These are phyloP conservation scores for Fistulina hepatica DNA, from an alignment of 1,284 basidiomycete genomes.

Conservation along the genomic window DNA sequence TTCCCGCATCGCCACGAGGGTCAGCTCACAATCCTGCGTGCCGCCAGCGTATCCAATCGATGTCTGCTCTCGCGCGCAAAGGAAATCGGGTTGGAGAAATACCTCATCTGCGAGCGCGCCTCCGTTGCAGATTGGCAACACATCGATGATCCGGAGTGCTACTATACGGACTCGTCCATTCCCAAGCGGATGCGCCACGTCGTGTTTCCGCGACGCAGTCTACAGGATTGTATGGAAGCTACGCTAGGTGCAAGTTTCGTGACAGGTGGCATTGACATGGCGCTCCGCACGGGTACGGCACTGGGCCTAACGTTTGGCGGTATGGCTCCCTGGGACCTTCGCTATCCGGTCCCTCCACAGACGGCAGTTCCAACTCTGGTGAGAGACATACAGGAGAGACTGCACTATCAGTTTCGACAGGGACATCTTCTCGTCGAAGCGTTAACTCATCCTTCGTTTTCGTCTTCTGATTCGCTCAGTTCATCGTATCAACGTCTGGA, in stretches of 20 bases:
- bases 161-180: conserved; percentile 17
- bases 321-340: conserved; percentile 43
- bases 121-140: conserved; percentile 54
- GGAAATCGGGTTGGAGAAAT: conserved; percentile 49
- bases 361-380: conserved; percentile 45
- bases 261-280: conserved; percentile 57
- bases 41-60: conserved; percentile 55
- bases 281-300: conserved; percentile 50
- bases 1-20: conserved; percentile 74
- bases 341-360: conserved; percentile 36
- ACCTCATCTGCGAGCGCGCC: conserved; percentile 48
- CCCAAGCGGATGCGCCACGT: conserved; percentile 21
- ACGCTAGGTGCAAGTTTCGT: conserved; percentile 64
- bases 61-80: conserved; percentile 57
- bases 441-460: conserved; percentile 71
- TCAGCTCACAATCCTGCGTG: conserved; percentile 55
- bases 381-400: conserved; percentile 40
- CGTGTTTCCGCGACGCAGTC: conserved; percentile 50
- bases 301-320: conserved; percentile 68
- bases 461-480: conserved; percentile 33
- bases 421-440: conserved; percentile 60
- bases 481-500: conserved; percentile 81
- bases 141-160: conserved; percentile 27
- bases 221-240: conserved; percentile 83
- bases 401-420: conserved; percentile 64